Evolutionary conservation across 2,329 filamentous ascomycete genomes (phyloP), one percentile per base, ranked within the genome.

Genomic region (Thelonectria discophora): DNA sequence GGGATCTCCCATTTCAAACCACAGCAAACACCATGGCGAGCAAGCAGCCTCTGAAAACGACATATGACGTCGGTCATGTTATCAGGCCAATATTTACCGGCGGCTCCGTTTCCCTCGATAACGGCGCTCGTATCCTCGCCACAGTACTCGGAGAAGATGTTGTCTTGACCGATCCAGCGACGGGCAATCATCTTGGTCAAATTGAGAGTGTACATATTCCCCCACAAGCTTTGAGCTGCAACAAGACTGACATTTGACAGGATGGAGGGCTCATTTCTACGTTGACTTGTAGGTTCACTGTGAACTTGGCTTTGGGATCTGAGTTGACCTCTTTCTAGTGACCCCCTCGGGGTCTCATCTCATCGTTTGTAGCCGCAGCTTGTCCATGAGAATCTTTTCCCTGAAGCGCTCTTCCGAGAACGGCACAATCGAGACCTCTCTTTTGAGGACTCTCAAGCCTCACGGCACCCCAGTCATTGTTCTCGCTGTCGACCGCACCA

Each of bases 31-130:
- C 50, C 58, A 77, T 90, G 88, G 85, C 88, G 57, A 85, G 80
- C 63, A 88, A 87, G 76, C 80, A 86, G 62, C 81, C 86, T 17
- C 82, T 86, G 70, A 96, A 93, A 82, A 97, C 93, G 60, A 97
- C 94, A 3, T 99, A 97, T 77, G 92, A 96, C 73, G 87, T 90
- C 60, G 86, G 86, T 67, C 88, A 90, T 72, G 91, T 93, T 49
- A 91, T 99, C 58, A 91, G 93, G 71, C 95, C 95, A 18, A 94
- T 98, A 51, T 97, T 95, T 75, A 97, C 94, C 2, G 95, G 95
- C 56, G 95, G 95, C 45, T 90, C 91, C 67, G 88, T 97, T 61
- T 88, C 92, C 30, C 85, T 98, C 63, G 93, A 94, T 81, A 86
- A 89, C 76, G 87, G 88, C 78, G 93, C 93, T 53, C 87, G 87